These are phyloP conservation scores for Stylonectria norvegica DNA, from an alignment of 2,329 filamentous ascomycete species.

Conservation along the genomic window DNA sequence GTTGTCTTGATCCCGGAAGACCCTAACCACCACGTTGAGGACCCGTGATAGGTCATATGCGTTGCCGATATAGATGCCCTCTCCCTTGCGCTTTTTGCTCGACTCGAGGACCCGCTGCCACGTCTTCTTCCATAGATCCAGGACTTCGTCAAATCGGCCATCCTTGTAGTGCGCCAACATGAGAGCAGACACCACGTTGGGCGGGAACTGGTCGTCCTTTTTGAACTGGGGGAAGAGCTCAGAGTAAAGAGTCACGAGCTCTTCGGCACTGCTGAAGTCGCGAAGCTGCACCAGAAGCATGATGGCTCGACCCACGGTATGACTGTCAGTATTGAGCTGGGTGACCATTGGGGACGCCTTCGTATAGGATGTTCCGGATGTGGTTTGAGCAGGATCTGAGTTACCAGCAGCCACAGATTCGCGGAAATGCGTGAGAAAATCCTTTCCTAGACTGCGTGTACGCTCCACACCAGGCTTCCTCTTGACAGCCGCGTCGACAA, in stretches of 20 bases:
- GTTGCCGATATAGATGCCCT: slow-evolving; percentile 41
- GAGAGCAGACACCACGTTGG: slow-evolving; percentile 58
- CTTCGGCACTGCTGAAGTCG: slow-evolving; percentile 52
- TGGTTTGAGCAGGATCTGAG: background rate
- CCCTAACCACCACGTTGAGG: slow-evolving; percentile 47
- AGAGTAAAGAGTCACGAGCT: slow-evolving; percentile 55
- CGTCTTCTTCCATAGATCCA: slow-evolving; percentile 63
- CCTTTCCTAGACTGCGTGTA: slow-evolving; percentile 25
- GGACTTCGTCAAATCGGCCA: slow-evolving; percentile 56
- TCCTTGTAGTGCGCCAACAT: slow-evolving; percentile 65
- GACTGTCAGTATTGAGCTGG: slow-evolving; percentile 26
- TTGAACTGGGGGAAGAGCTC: slow-evolving; percentile 36
- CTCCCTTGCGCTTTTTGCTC: slow-evolving; percentile 19
- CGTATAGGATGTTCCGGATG: background rate
- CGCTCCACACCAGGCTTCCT: slow-evolving; percentile 22
- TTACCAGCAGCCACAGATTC: slow-evolving; percentile 13
- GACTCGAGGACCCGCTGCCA: slow-evolving; percentile 48
- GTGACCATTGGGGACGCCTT: background rate
- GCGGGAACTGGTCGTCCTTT: slow-evolving; percentile 40
- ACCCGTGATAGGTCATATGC: slow-evolving; percentile 53
- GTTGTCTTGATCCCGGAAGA: slow-evolving; percentile 41
- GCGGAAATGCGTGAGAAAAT: slow-evolving; percentile 30
- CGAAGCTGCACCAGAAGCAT: slow-evolving; percentile 34
- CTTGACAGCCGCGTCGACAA: slow-evolving; percentile 36
- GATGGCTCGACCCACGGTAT: slow-evolving; percentile 32